These are phyloP conservation scores for Pittosporum tobira DNA, from an alignment of 129 eudicot species.

Conservation along the genomic window DNA sequence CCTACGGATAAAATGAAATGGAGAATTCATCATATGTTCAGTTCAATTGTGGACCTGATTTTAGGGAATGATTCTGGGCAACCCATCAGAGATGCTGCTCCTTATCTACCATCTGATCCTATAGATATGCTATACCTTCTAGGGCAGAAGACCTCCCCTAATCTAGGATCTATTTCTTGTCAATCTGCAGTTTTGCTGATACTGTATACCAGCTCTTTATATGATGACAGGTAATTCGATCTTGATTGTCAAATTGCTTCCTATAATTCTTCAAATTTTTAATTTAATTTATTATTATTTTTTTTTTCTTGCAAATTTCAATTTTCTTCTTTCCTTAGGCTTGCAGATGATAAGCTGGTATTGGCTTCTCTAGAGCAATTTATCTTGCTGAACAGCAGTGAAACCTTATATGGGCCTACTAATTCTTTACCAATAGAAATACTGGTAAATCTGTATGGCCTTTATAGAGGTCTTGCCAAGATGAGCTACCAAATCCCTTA, in stretches of 20 bases:
- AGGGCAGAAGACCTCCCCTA: constrained; percentile 64
- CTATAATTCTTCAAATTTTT: too few species aligned
- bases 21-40: constrained; percentile 62
- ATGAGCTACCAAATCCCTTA: constrained; percentile 66
- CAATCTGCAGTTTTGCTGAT: constrained; percentile 73
- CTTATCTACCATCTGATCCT: constrained; percentile 81
- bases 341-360: constrained; percentile 84
- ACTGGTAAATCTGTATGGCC: constrained; percentile 59
- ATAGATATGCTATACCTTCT: constrained; percentile 68
- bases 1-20: constrained; percentile 71
- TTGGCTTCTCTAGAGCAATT: constrained; percentile 94
- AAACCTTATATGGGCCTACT: constrained; percentile 33
- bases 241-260: constrained; percentile 8
- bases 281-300: too few species aligned
- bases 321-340: constrained; percentile 33
- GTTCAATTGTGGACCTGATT: constrained; percentile 60
- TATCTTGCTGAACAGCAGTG: constrained; percentile 54
- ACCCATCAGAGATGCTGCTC: constrained; percentile 63
- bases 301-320: constrained; percentile 6
- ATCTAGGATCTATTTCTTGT: constrained; percentile 45
- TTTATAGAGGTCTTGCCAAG: constrained; percentile 76
- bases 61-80: constrained; percentile 64
- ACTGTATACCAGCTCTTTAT: constrained; percentile 62
- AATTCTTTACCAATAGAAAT: constrained; percentile 30
- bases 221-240: constrained; percentile 65